Conservation (phyloP, 2,329 filamentous ascomycete genomes). For the Incumbomyces delicatus region DNA sequence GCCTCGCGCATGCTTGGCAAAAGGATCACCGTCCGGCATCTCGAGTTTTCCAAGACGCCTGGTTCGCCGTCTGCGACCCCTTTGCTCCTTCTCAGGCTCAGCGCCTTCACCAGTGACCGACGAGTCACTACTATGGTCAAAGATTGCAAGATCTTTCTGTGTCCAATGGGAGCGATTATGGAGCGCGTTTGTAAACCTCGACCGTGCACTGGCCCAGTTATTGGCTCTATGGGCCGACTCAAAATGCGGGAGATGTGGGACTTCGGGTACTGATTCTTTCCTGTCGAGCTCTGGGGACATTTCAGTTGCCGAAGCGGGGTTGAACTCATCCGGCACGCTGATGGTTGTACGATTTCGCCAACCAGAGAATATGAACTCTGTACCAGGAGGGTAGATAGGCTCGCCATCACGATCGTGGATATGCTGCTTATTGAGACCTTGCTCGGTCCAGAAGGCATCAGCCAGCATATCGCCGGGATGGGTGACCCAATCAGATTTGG, state of each 20-base stretch:
- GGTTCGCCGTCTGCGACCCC: background rate
- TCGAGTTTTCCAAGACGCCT: background rate
- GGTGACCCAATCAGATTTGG: conserved; percentile 75
- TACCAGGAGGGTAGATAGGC: conserved; percentile 47
- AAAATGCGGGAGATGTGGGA: conserved; percentile 17
- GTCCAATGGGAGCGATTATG: conserved; percentile 10
- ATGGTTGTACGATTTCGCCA: conserved; percentile 17
- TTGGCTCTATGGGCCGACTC: conserved; percentile 14
- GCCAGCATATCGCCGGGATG: conserved; percentile 78
- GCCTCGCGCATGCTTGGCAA: background rate
- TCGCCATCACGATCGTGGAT: conserved; percentile 72
- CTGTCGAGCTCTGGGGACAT: background rate
- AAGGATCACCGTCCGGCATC: conserved; percentile 3
- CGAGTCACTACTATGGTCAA: conserved; percentile 14
- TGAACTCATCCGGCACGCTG: conserved; percentile 12
- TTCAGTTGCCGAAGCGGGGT: conserved; percentile 12
- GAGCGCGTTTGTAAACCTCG: conserved; percentile 14
- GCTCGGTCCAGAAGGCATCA: conserved; percentile 84
- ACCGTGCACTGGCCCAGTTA: conserved; percentile 11
- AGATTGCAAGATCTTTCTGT: conserved; percentile 13
- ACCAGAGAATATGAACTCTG: conserved; percentile 22
- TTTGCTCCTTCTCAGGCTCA: conserved; percentile 5
- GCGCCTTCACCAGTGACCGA: conserved; percentile 11
- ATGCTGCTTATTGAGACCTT: conserved; percentile 65
- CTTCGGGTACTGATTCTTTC: background rate